Conservation (phyloP, 805 yeast genomes). For the Metschnikowia noctiluminum region DNA sequence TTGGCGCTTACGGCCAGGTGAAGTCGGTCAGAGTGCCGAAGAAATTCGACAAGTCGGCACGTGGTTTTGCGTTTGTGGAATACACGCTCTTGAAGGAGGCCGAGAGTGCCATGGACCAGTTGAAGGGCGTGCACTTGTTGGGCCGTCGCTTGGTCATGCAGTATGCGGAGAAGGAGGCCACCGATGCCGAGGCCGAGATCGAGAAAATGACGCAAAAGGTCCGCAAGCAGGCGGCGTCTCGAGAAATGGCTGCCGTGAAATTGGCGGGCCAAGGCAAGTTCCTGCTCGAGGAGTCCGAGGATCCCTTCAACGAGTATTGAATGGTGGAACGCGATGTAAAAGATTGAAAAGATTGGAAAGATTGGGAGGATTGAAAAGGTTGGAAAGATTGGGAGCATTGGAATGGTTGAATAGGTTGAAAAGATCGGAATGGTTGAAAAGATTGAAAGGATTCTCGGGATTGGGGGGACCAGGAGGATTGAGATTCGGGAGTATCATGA, state of each 20-base stretch:
- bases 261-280: conserved; percentile 71
- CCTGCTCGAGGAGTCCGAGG: conserved; percentile 52
- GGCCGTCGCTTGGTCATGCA: conserved; percentile 95
- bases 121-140: conserved; percentile 92
- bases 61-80: conserved; percentile 98
- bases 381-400: neutral
- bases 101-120: conserved; percentile 86
- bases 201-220: conserved; percentile 87
- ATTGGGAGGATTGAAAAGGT: neutral
- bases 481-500: neutral
- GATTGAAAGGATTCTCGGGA: neutral
- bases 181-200: conserved; percentile 85
- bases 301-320: conserved; percentile 26
- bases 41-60: conserved; percentile 90
- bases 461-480: neutral
- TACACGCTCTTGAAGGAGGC: conserved; percentile 84
- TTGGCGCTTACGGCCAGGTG: conserved; percentile 91
- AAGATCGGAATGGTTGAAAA: neutral
- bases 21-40: conserved; percentile 94
- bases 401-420: neutral
- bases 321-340: neutral
- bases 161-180: conserved; percentile 80
- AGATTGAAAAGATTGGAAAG: neutral
- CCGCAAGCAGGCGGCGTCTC: conserved; percentile 72
- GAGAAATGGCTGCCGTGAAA: conserved; percentile 67